Evolutionary conservation across 176 grass and related monocot genomes (phyloP).

Genomic region (Lolium multiflorum): DNA sequence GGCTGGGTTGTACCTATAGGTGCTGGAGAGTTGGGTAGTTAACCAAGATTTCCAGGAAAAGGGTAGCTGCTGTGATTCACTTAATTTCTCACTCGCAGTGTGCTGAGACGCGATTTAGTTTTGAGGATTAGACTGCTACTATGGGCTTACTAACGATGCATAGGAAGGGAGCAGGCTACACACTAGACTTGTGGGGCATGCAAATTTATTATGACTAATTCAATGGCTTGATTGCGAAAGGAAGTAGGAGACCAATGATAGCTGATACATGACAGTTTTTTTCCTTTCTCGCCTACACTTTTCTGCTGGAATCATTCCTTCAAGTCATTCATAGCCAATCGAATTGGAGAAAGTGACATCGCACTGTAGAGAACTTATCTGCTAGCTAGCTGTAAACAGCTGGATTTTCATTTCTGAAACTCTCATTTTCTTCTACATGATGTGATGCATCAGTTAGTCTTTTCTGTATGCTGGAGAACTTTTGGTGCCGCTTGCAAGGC

Average conservation of each 20-base stretch:
- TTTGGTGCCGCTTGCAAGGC: neutral
- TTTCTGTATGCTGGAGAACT: neutral
- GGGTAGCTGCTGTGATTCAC: neutral
- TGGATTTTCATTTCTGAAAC: constrained; percentile 23
- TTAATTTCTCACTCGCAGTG: constrained; percentile 21
- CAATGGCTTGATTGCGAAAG: constrained; percentile 28
- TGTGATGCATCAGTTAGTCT: constrained; percentile 5
- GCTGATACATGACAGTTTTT: neutral
- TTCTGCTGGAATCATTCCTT: neutral
- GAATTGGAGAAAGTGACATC: neutral
- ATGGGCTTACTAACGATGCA: neutral
- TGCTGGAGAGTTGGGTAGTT: constrained; percentile 4
- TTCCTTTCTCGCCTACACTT: constrained; percentile 4
- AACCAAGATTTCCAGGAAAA: neutral
- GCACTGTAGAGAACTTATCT: neutral
- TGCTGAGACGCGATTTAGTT: constrained; percentile 20
- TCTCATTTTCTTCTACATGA: neutral
- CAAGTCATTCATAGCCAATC: neutral
- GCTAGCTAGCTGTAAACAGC: neutral
- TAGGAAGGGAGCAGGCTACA: neutral
- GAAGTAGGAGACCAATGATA: constrained; percentile 18
- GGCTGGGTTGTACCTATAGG: neutral
- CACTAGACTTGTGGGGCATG: neutral
- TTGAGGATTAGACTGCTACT: constrained; percentile 4
- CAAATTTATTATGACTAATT: constrained; percentile 21